Evolutionary conservation across 805 yeast genomes (phyloP), one percentile per base, ranked within the genome.

Genomic region (Grigorovia jiainica): DNA sequence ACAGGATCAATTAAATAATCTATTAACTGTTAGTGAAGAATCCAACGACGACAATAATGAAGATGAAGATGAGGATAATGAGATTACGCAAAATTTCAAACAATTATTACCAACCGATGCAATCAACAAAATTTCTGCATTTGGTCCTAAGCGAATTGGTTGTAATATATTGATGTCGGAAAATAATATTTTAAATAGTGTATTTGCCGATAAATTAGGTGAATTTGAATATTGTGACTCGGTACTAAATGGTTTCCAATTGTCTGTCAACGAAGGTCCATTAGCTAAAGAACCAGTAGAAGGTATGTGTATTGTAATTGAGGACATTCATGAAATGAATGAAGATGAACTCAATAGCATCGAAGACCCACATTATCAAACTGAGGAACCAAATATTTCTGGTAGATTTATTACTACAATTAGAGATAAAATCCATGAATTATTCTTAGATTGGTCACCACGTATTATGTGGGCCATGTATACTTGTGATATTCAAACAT

Each of bases 401-500:
- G 95, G 97, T 7, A 74, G 92, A 52, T 63, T 87, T 21, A 79
- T 87, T 37, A 75, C 87, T 1, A 69, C 76, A 1, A 76, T 86
- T 0, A 77, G 87, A 51, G 89, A 85, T 47, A 64, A 76, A 2
- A 81, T 92, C 34, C 85, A 84, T 54, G 68, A 72, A 35, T 75
- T 78, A 1, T 75, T 90, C 55, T 59, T 85, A 30, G 80, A 77
- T 45, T 82, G 92, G 81, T 79, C 96, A 0, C 95, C 97, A 7
- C 73, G 99, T 44, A 62, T 92, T 38, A 80, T 83, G 77, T 72
- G 94, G 53, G 98, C 98, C 4, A 86, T 82, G 78, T 92, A 92
- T 58, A 70, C 83, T 0, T 89, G 97, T 68, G 97, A 90, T 50
- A 85, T 92, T 50, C 99, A 92, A 63, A 92, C 97, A 0, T 75